Evolutionary conservation across 495 filamentous ascomycete genomes (phyloP).

Genomic region (Penicillium antarcticum): DNA sequence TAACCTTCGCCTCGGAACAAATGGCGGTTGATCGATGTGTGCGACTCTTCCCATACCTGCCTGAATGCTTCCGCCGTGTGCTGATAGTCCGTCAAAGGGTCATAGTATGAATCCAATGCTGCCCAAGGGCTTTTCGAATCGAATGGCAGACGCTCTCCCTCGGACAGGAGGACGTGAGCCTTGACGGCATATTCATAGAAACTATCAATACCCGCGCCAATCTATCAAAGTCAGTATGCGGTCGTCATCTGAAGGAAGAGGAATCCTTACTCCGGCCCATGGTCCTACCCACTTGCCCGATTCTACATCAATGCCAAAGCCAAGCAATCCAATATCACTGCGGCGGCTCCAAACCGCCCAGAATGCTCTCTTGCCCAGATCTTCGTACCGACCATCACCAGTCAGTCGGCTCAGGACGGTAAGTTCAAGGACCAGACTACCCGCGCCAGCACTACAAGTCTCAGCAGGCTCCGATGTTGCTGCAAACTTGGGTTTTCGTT

Average conservation of each 20-base stretch:
- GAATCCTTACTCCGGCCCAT: slow-evolving; percentile 62
- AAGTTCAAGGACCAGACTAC: slow-evolving; percentile 90
- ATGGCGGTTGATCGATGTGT: slow-evolving; percentile 82
- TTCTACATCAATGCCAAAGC: slow-evolving; percentile 89
- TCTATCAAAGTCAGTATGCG: slow-evolving; percentile 35
- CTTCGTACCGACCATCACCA: slow-evolving; percentile 81
- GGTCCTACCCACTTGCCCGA: slow-evolving; percentile 84
- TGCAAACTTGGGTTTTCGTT: slow-evolving; percentile 14
- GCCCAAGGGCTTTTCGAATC: slow-evolving; percentile 36
- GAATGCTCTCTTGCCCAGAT: slow-evolving; percentile 85
- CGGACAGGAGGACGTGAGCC: slow-evolving; percentile 82
- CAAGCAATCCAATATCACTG: slow-evolving; percentile 83
- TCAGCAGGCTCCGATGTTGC: slow-evolving; percentile 73
- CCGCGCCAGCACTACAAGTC: slow-evolving; percentile 93
- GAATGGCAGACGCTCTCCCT: slow-evolving; percentile 39
- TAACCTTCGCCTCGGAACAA: slow-evolving; percentile 62
- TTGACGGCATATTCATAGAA: slow-evolving; percentile 99
- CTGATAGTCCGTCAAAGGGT: slow-evolving; percentile 58
- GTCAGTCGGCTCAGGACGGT: slow-evolving; percentile 85
- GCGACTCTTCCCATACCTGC: slow-evolving; percentile 79
- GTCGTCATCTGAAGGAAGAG: not conserved
- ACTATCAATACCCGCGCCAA: slow-evolving; percentile 93
- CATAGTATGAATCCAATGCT: slow-evolving; percentile 43
- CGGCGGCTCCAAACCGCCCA: slow-evolving; percentile 90
- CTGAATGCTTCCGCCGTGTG: slow-evolving; percentile 76